Base-by-base conservation (phyloP, 2,329 filamentous ascomycete species). In the Aspergillus pseudoglaucus region DNA sequence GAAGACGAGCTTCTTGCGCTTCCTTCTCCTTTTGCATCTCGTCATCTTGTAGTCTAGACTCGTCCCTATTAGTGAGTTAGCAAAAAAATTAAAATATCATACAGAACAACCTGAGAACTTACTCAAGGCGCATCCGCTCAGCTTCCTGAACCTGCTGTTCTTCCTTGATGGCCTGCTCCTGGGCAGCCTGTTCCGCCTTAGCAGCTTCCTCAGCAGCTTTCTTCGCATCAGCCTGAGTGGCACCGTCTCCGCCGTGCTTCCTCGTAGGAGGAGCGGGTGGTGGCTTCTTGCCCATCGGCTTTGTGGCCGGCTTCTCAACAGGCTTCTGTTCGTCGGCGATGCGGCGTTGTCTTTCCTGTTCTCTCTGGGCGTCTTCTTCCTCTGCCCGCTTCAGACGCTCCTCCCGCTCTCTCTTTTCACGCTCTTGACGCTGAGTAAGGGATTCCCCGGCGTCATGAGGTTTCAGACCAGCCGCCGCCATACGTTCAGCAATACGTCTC, bases 401-500 rank as follows among this genome's bases (percentile, higher is more conserved):
- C 53, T 93, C 90, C 45, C 89, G 81, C 64, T 98, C 93, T 49
- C 81, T 83, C 64, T 82, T 84, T 69, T 98, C 93, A 23, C 93
- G 87, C 64, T 97, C 93, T 49, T 87, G 81, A 52, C 90, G 82
- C 70, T 98, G 90, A 48, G 86, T 81, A 30, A 90, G 74, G 25
- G 83, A 87, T 71, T 98, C 93, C 3, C 85, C 84, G 35, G 84
- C 73, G 63, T 94, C 94, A 15, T 88, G 85, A 25, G 89, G 83
- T 67, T 89, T 95, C 64, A 98, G 86, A 32, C 93, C 93, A 52
- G 97, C 80, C 42, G 91, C 91, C 51, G 93, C 93, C 60, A 98
- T 81, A 51, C 93, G 85, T 68, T 97, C 93, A 32, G 93, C 91
- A 86, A 98, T 97, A 50, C 91, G 88, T 64, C 91, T 88, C 67